Conservation (phyloP, 108 stramenopile species). For the Stephanodiscus minutulus region DNA sequence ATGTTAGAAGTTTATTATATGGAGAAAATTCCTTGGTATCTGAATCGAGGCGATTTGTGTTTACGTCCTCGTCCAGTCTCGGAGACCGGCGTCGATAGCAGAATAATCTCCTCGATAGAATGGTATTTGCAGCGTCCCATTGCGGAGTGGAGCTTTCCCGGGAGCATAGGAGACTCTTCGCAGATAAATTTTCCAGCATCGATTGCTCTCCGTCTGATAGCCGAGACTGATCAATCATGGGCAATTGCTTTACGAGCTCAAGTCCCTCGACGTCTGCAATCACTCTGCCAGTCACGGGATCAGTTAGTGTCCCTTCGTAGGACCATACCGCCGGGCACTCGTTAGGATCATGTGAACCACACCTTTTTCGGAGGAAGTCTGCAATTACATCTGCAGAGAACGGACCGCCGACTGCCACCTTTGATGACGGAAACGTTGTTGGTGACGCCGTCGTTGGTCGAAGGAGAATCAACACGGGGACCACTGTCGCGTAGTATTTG, state of each 20-base stretch:
- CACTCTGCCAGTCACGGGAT: slow-evolving; percentile 69
- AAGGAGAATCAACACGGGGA: not conserved
- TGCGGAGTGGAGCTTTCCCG: slow-evolving; percentile 1
- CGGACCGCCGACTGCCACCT: not conserved
- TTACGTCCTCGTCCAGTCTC: slow-evolving; percentile 6
- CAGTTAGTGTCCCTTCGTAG: slow-evolving; percentile 54
- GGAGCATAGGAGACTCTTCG: slow-evolving; percentile 21
- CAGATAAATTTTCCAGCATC: slow-evolving; percentile 22
- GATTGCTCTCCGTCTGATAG: slow-evolving; percentile 1
- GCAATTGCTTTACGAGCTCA: slow-evolving; percentile 57
- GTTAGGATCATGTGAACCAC: slow-evolving; percentile 7
- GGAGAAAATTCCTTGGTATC: slow-evolving; percentile 7
- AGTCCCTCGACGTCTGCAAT: slow-evolving; percentile 76
- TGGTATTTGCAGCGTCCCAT: slow-evolving; percentile 60
- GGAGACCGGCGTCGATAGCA: slow-evolving; percentile 53
- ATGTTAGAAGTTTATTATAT: slow-evolving; percentile 42
- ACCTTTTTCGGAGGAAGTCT: slow-evolving; percentile 21
- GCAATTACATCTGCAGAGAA: slow-evolving; percentile 16
- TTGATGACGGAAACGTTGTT: not conserved
- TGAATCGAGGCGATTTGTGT: slow-evolving; percentile 3
- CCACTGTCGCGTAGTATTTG: not conserved
- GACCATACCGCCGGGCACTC: slow-evolving; percentile 35
- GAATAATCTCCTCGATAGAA: slow-evolving; percentile 72
- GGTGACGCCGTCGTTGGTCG: not conserved
- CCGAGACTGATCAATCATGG: slow-evolving; percentile 21